Evolutionary conservation across 2,329 filamentous ascomycete genomes (phyloP), one percentile per base, ranked within the genome.

Genomic region (Penicillium sp.): DNA sequence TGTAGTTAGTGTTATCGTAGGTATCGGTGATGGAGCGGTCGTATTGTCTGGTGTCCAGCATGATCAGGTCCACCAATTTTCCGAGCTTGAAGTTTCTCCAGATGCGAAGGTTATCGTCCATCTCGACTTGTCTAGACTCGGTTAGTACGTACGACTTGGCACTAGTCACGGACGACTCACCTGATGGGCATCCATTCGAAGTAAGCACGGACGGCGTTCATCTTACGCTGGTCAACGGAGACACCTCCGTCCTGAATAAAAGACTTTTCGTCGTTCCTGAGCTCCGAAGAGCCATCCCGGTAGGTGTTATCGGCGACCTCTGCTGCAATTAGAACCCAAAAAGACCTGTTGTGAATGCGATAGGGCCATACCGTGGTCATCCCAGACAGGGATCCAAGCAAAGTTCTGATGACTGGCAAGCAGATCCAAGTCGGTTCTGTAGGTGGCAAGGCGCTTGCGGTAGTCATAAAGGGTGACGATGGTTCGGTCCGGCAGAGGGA

Each of bases 161-260:
- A 48, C 54, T 56, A 7, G 28, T 35, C 31, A 35, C 42, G 19
- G 15, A 22, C 37, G 2, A 61, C 62, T 46, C 53, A 71, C 55
- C 77, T 72, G 53, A 80, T 77, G 2, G 77, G 77, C 75, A 79
- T 77, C 79, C 80, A 83, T 61, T 85, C 82, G 52, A 84, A 85
- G 60, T 84, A 84, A 1, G 83, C 82, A 33, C 84, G 74, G 2
- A 87, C 83, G 1, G 83, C 84, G 46, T 87, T 85, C 74, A 85
- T 81, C 71, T 87, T 87, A 55, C 83, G 77, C 62, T 84, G 80
- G 56, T 87, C 83, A n/a, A 86, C 79, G 29, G 76, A 79, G n/a
- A 87, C 75, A 13, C 74, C 72, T 3, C 77, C 77, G 49, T 79
- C 75, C 42, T 76, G 71, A 26, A 80, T 61, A 67, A 86, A 87